Evolutionary conservation across 805 yeast genomes (phyloP).

Genomic region (Candida sphagnicola): DNA sequence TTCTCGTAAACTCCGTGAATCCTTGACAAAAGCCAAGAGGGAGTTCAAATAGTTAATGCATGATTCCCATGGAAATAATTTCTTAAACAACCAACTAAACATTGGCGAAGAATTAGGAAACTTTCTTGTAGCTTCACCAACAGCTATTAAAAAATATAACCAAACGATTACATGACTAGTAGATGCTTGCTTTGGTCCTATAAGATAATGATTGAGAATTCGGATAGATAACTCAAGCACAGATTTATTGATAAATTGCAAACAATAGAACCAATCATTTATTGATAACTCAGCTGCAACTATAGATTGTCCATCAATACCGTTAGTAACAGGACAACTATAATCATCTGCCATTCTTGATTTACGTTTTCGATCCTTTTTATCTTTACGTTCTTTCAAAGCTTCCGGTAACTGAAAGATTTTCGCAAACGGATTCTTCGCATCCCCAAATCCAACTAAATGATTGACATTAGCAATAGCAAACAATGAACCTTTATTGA

Average conservation of each 20-base stretch:
- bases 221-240: constrained; percentile 66
- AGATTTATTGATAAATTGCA: constrained; percentile 56
- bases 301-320: constrained; percentile 28
- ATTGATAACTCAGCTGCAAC: constrained; percentile 31
- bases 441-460: constrained; percentile 73
- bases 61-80: constrained; percentile 66
- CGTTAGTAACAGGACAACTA: constrained; percentile 8
- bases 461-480: constrained; percentile 75
- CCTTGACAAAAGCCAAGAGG: constrained; percentile 34
- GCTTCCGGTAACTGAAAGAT: constrained; percentile 70
- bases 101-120: constrained; percentile 44
- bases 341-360: constrained; percentile 19
- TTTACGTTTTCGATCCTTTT: constrained; percentile 62
- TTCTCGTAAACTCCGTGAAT: constrained; percentile 20
- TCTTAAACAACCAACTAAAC: constrained; percentile 48
- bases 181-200: constrained; percentile 68
- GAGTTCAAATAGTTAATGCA: constrained; percentile 62
- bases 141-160: constrained; percentile 66
- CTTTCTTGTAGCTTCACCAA: constrained; percentile 51
- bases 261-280: constrained; percentile 54
- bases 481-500: constrained; percentile 69
- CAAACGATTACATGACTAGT: constrained; percentile 74
- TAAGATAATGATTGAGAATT: constrained; percentile 60
- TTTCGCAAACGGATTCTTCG: constrained; percentile 71
- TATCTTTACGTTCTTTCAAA: constrained; percentile 64